A percentile compares a stretch with the other conserved stretches of the same genome.
Evolutionary conservation across 495 filamentous ascomycete genomes (phyloP).

Genomic region (Penicillium ochrochloron): DNA sequence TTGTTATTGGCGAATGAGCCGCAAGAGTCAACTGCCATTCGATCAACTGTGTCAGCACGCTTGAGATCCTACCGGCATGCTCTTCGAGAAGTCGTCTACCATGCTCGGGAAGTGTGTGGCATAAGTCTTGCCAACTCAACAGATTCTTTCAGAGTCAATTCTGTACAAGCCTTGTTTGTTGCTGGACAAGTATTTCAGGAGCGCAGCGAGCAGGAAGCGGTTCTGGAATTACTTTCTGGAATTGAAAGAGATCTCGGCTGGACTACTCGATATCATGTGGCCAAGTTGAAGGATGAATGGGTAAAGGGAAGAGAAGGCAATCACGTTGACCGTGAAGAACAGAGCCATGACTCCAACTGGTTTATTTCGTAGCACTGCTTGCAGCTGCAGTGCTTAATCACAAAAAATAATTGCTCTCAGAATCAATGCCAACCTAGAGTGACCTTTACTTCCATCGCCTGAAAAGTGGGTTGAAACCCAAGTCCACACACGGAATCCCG

Average conservation of each 20-base stretch:
- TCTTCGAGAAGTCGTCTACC: not conserved
- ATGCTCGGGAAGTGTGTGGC: not conserved
- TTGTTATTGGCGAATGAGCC: not conserved
- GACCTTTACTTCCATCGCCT: not conserved
- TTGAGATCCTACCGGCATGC: not conserved
- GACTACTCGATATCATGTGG: constrained; percentile 29
- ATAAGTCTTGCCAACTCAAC: not conserved
- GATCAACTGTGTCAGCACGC: not conserved
- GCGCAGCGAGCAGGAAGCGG: constrained; percentile 25
- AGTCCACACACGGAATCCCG: no score
- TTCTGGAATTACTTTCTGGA: constrained; percentile 27
- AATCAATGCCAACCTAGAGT: not conserved
- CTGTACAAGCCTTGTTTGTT: constrained; percentile 2
- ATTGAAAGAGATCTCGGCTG: constrained; percentile 30
- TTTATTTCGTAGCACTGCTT: not conserved
- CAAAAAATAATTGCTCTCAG: not conserved
- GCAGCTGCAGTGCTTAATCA: not conserved
- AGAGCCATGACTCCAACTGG: constrained; percentile 12
- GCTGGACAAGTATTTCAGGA: constrained; percentile 1
- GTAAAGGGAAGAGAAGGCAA: constrained; percentile 12
- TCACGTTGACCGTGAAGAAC: constrained; percentile 18
- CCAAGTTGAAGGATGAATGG: constrained; percentile 59
- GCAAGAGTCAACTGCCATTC: not conserved
- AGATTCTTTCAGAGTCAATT: constrained; percentile 1
- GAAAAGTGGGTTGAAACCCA: no score